phyloP scores from a whole-genome alignment of 2,329 filamentous ascomycete genomes.

The Juglanconis juglandina region DNA sequence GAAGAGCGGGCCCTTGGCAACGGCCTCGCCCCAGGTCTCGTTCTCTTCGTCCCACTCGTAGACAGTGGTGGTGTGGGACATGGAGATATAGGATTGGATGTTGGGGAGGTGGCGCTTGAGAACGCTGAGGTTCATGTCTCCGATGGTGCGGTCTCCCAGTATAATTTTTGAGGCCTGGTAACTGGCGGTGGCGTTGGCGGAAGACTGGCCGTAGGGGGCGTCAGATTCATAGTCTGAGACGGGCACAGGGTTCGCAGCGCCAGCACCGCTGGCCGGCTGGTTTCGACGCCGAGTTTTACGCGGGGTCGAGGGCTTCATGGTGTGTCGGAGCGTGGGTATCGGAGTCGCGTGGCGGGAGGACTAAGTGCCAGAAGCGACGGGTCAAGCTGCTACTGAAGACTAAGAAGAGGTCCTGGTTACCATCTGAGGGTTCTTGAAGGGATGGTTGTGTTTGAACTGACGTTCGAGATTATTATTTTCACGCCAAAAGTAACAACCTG shows the following conservation, averaged over 20 bases:
- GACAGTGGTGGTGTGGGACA: slow-evolving; percentile 81
- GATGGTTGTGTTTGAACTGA: no score
- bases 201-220: slow-evolving; percentile 43
- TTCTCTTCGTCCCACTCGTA: slow-evolving; percentile 70
- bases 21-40: slow-evolving; percentile 77
- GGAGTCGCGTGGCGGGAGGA: no score
- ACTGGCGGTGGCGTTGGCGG: slow-evolving; percentile 31
- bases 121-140: slow-evolving; percentile 82
- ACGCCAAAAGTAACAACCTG: no score
- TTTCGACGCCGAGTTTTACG: slow-evolving; percentile 28
- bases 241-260: slow-evolving; percentile 37
- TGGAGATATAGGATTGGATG: slow-evolving; percentile 69
- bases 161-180: slow-evolving; percentile 61
- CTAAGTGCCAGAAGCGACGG: not conserved
- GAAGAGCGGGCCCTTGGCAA: slow-evolving; percentile 84
- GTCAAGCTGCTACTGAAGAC: not conserved
- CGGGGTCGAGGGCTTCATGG: slow-evolving; percentile 45
- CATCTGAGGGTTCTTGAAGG: no score
- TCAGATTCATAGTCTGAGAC: slow-evolving; percentile 67
- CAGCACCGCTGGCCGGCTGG: slow-evolving; percentile 22
- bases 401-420: not conserved
- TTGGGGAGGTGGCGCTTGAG: slow-evolving; percentile 76
- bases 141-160: slow-evolving; percentile 63
- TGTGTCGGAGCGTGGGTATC: not conserved
- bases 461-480: no score